Conservation (phyloP, 352 stramenopile genomes). For the Phytophthora vignae region DNA sequence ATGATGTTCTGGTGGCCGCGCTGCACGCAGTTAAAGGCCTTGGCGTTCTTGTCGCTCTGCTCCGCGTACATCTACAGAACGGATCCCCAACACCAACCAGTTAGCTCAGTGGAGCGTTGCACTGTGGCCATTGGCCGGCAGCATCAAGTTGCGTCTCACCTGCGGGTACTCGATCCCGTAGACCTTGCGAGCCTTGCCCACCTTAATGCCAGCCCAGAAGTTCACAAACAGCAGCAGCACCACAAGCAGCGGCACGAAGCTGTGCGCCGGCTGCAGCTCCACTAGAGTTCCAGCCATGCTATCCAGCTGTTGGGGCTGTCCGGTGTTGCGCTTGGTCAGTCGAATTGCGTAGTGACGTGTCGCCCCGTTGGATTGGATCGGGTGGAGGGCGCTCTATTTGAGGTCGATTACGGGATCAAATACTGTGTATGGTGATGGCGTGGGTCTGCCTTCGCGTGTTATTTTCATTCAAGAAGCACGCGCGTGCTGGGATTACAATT, state of each 20-base stretch:
- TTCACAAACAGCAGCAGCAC: slow-evolving; percentile 62
- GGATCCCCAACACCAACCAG: neutral
- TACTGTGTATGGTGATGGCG: neutral
- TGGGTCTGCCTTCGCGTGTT: too few relatives aligned
- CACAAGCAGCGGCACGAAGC: slow-evolving; percentile 57
- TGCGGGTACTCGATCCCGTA: slow-evolving; percentile 70
- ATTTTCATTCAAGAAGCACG: too few relatives aligned
- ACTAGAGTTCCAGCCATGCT: slow-evolving; percentile 25
- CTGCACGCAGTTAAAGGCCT: slow-evolving; percentile 93
- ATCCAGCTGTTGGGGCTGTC: slow-evolving; percentile 1
- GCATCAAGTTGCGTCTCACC: slow-evolving; percentile 23
- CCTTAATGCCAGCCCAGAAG: slow-evolving; percentile 57
- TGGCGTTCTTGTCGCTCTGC: slow-evolving; percentile 89
- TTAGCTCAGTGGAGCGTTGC: neutral
- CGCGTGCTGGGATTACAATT: too few relatives aligned
- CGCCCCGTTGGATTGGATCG: neutral
- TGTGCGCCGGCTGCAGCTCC: slow-evolving; percentile 56
- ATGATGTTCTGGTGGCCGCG: slow-evolving; percentile 93
- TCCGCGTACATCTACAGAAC: slow-evolving; percentile 86
- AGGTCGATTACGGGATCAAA: slow-evolving; percentile 6
- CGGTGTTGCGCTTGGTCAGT: slow-evolving; percentile 12
- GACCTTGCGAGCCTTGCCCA: slow-evolving; percentile 67
- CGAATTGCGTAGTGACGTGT: neutral
- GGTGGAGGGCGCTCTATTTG: neutral
- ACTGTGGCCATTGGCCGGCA: neutral